phyloP scores from a whole-genome alignment of 1,284 basidiomycete genomes.

The Porodaedalea pini region DNA sequence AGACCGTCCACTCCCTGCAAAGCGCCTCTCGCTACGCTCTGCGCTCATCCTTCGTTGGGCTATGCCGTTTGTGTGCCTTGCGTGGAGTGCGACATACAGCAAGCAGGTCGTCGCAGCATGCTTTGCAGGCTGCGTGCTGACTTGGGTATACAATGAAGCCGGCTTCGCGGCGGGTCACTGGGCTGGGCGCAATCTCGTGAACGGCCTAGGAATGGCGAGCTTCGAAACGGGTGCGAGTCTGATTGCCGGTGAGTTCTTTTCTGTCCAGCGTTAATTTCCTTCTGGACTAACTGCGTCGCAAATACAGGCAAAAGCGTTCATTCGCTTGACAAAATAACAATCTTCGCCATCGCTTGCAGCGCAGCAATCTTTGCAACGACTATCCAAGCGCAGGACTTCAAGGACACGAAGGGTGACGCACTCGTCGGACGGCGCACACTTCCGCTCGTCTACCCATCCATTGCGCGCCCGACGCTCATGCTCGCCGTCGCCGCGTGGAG shows the following conservation, averaged over 20 bases:
- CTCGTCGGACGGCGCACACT: constrained; percentile 31
- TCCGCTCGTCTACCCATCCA: constrained; percentile 32
- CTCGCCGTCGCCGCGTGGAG: constrained; percentile 30
- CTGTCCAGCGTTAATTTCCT: background rate
- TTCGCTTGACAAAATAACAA: constrained; percentile 22
- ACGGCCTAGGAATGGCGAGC: constrained; percentile 29
- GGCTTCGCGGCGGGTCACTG: constrained; percentile 25
- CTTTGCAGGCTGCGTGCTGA: constrained; percentile 21
- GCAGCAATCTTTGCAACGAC: constrained; percentile 32
- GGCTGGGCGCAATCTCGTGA: constrained; percentile 31
- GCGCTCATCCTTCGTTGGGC: constrained; percentile 32
- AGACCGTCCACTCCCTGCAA: constrained; percentile 36
- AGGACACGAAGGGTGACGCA: constrained; percentile 34
- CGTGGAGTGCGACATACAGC: constrained; percentile 26
- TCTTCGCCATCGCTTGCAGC: constrained; percentile 27
- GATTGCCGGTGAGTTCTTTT: constrained; percentile 30
- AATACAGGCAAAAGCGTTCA: constrained; percentile 19
- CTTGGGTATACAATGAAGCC: constrained; percentile 30
- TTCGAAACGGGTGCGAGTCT: constrained; percentile 34
- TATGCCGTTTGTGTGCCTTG: constrained; percentile 26
- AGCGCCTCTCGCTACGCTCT: constrained; percentile 27
- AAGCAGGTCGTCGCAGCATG: constrained; percentile 24
- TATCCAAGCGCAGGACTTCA: constrained; percentile 35
- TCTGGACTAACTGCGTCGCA: constrained; percentile 28
- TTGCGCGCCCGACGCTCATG: constrained; percentile 29